These are phyloP conservation scores for Scheffersomyces lignosus DNA, from an alignment of 805 yeast species.

Conservation along the genomic window DNA sequence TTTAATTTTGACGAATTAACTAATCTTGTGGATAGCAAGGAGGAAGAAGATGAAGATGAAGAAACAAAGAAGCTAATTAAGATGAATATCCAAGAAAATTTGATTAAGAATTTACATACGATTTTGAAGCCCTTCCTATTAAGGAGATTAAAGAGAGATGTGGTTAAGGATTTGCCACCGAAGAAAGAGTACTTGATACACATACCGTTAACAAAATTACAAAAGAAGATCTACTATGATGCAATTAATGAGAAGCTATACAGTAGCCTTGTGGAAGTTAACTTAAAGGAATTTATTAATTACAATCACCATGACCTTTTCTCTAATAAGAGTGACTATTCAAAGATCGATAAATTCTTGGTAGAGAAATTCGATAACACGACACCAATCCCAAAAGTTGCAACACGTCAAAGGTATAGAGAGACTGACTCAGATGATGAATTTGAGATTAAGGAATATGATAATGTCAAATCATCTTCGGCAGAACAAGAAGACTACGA, in stretches of 20 bases:
- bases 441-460: conserved; percentile 13
- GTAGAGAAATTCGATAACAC: conserved; percentile 23
- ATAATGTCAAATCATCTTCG: not conserved
- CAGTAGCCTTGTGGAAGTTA: conserved; percentile 43
- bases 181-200: conserved; percentile 87
- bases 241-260: conserved; percentile 49
- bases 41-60: conserved; percentile 26
- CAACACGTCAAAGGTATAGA: conserved; percentile 4
- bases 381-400: conserved; percentile 2
- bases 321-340: conserved; percentile 15
- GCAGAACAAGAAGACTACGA: not conserved
- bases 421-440: conserved; percentile 35
- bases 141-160: conserved; percentile 77
- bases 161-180: conserved; percentile 68
- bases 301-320: conserved; percentile 33
- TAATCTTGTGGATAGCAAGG: conserved; percentile 22
- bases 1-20: conserved; percentile 75
- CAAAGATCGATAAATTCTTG: conserved; percentile 42
- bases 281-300: conserved; percentile 52
- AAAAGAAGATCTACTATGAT: conserved; percentile 59
- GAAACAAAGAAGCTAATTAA: conserved; percentile 55
- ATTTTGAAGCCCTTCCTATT: conserved; percentile 85
- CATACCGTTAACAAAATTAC: conserved; percentile 63
- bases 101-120: conserved; percentile 78
- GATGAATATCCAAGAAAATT: conserved; percentile 48